phyloP scores from a whole-genome alignment of 441 rosid species.

The Viola pubescens region DNA sequence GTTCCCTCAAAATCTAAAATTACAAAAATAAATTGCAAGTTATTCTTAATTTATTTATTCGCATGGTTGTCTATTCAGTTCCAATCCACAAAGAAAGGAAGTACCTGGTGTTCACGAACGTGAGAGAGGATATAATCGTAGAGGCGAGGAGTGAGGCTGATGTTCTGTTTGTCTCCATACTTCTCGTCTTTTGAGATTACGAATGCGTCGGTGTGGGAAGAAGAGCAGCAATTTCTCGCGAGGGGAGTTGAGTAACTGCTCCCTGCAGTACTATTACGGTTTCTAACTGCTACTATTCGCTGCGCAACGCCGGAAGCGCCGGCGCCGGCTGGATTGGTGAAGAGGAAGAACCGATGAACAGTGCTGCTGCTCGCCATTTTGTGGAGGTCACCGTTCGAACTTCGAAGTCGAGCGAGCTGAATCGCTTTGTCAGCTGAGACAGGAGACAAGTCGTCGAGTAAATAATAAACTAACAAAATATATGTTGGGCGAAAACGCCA shows the following conservation, averaged over 20 bases:
- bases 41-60: too few species aligned
- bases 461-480: too few species aligned
- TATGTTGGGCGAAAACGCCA: too few species aligned
- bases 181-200: conserved; percentile 54
- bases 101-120: conserved; percentile 73
- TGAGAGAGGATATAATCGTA: conserved; percentile 77
- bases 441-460: too few species aligned
- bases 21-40: neutral
- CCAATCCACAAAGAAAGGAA: neutral
- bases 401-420: too few species aligned
- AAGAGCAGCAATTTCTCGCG: conserved; percentile 22
- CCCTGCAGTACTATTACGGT: conserved; percentile 9
- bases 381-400: too few species aligned
- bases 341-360: conserved; percentile 25
- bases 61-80: too few species aligned
- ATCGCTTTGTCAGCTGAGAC: too few species aligned
- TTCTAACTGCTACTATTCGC: neutral
- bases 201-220: conserved; percentile 14
- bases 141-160: conserved; percentile 69
- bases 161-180: conserved; percentile 66
- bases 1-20: conserved; percentile 58
- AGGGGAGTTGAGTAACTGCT: conserved; percentile 17
- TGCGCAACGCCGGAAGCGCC: too few species aligned
- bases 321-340: neutral
- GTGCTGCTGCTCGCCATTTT: conserved; percentile 29